Evolutionary conservation across 2,329 filamentous ascomycete species (phyloP).

Genomic region (Amylocarpus encephaloides): DNA sequence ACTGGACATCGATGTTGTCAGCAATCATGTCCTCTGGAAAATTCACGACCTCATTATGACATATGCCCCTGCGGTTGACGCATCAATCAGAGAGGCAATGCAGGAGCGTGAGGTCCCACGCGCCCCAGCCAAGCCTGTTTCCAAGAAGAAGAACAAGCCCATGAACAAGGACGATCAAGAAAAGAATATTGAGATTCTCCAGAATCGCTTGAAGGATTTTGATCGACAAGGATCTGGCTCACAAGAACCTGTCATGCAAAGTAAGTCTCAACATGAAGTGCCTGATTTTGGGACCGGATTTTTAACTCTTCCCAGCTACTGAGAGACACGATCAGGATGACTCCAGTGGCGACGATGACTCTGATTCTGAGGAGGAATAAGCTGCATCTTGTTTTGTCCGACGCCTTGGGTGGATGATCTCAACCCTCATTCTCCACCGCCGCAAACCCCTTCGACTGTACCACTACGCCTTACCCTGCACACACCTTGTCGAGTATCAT

Average conservation of each 20-base stretch:
- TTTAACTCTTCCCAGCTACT: conserved; percentile 22
- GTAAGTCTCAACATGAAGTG: conserved; percentile 19
- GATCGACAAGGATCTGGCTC: conserved; percentile 25
- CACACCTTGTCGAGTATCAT: background rate
- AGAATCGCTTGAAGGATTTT: conserved; percentile 50
- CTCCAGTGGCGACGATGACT: conserved; percentile 47
- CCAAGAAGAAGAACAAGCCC: conserved; percentile 61
- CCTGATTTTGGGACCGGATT: background rate
- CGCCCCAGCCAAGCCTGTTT: conserved; percentile 30
- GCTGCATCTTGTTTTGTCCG: background rate
- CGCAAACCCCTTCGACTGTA: conserved; percentile 3
- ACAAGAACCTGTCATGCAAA: conserved; percentile 36
- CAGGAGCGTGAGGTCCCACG: conserved; percentile 26
- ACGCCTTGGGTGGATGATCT: background rate
- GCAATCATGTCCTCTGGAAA: conserved; percentile 46
- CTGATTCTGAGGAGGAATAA: conserved; percentile 45
- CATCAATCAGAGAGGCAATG: conserved; percentile 16
- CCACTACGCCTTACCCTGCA: background rate
- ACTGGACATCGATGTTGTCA: conserved; percentile 53
- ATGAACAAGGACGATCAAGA: conserved; percentile 70
- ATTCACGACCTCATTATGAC: conserved; percentile 47
- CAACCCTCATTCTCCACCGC: background rate
- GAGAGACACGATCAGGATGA: conserved; percentile 37
- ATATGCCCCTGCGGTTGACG: conserved; percentile 42
- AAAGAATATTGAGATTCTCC: conserved; percentile 56